A percentile compares a stretch with the other conserved stretches of the same genome.
Conservation (phyloP, 352 stramenopile species). For the Aphanomyces euteiches region DNA sequence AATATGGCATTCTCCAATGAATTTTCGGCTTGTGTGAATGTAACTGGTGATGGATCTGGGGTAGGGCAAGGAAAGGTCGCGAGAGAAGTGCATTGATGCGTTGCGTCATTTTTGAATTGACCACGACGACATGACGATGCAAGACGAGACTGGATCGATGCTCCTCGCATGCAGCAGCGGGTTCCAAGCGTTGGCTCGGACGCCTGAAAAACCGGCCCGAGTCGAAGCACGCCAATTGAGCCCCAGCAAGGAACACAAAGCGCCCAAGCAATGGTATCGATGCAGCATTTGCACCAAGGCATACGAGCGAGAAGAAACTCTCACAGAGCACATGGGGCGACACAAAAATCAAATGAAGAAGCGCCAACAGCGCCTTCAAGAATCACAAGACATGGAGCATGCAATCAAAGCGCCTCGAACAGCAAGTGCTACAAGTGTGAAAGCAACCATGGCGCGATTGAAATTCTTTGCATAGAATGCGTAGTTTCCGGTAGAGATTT, state of each 20-base stretch:
- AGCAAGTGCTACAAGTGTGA: neutral
- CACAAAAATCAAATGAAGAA: conserved; percentile 20
- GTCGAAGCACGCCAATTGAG: neutral
- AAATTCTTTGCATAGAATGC: neutral
- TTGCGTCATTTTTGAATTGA: neutral
- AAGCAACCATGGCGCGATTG: neutral
- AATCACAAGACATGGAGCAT: neutral
- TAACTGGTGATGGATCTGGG: neutral
- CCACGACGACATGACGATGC: too few relatives aligned
- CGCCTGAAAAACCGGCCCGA: too few relatives aligned
- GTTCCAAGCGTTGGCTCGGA: too few relatives aligned
- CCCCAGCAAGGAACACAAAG: neutral
- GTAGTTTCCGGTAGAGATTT: too few relatives aligned
- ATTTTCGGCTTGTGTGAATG: too few relatives aligned
- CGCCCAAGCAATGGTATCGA: conserved; percentile 12
- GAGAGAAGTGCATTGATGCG: neutral
- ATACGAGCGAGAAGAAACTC: conserved; percentile 14
- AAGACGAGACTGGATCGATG: too few relatives aligned
- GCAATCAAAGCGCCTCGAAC: neutral
- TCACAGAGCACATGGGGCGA: neutral
- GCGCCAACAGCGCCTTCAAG: conserved; percentile 8
- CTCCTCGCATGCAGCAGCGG: too few relatives aligned
- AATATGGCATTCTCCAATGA: too few relatives aligned
- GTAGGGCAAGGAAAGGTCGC: conserved; percentile 1
- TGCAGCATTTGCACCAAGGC: conserved; percentile 1